A percentile compares a stretch with the other conserved stretches of the same genome.
phyloP scores from a whole-genome alignment of 2,329 filamentous ascomycete species.

The Paecilomyces niveus region DNA sequence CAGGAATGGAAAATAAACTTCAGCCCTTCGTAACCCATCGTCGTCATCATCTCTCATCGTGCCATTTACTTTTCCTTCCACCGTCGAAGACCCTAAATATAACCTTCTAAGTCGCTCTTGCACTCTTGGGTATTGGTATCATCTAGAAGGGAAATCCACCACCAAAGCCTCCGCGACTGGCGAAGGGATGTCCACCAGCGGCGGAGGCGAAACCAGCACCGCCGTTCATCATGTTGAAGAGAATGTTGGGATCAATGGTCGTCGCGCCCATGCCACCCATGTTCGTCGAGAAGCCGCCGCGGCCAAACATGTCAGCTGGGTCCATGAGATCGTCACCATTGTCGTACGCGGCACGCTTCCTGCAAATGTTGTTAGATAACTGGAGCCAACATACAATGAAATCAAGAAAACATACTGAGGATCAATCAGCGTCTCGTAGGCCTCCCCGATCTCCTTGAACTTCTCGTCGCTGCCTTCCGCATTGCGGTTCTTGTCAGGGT shows the following conservation, averaged over 20 bases:
- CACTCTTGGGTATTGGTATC: not conserved
- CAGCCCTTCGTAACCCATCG: not conserved
- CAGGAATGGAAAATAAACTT: not conserved
- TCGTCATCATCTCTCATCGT: not conserved
- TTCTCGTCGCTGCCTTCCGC: constrained; percentile 76
- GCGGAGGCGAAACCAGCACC: constrained; percentile 46
- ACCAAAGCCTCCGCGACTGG: constrained; percentile 40
- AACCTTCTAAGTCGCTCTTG: not conserved
- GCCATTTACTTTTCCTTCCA: not conserved
- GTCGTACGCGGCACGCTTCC: constrained; percentile 85
- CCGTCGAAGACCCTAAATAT: not conserved
- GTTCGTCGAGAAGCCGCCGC: constrained; percentile 48
- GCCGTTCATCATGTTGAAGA: constrained; percentile 79
- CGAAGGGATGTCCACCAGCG: constrained; percentile 42
- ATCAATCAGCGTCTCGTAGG: constrained; percentile 92
- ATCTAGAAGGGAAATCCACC: constrained; percentile 53
- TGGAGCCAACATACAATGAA: constrained; percentile 7
- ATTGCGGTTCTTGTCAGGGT: constrained; percentile 90
- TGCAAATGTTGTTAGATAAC: constrained; percentile 24
- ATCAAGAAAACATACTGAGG: constrained; percentile 60
- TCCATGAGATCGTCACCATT: constrained; percentile 88
- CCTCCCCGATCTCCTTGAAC: constrained; percentile 97
- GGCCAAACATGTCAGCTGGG: constrained; percentile 75
- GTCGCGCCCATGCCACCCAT: constrained; percentile 44
- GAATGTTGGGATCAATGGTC: constrained; percentile 65